Evolutionary conservation across 2,329 filamentous ascomycete species (phyloP).

Genomic region (Penicillium carneum): DNA sequence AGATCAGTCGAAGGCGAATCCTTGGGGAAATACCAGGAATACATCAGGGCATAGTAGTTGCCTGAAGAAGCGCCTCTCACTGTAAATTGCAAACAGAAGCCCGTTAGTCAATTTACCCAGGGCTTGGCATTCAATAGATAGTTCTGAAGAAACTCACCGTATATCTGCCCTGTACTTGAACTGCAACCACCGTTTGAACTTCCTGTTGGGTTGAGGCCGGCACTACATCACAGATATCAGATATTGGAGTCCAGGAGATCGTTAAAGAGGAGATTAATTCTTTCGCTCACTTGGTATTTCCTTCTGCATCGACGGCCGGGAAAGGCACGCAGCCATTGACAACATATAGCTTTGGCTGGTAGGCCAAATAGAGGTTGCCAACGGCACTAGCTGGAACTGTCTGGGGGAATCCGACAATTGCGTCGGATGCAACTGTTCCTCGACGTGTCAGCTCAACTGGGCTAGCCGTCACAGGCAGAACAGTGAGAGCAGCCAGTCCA

Average conservation of each 20-base stretch:
- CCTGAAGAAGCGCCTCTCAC: slow-evolving; percentile 54
- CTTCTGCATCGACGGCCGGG: slow-evolving; percentile 65
- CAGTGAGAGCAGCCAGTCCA: slow-evolving; percentile 14
- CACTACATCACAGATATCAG: slow-evolving; percentile 41
- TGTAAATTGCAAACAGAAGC: not conserved
- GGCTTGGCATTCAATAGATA: too few relatives aligned
- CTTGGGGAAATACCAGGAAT: slow-evolving; percentile 62
- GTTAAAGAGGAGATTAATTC: not conserved
- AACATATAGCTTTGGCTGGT: slow-evolving; percentile 64
- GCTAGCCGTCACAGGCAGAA: slow-evolving; percentile 8
- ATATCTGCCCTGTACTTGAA: slow-evolving; percentile 60
- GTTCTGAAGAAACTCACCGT: slow-evolving; percentile 35
- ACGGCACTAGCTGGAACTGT: slow-evolving; percentile 58
- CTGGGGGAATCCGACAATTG: slow-evolving; percentile 62
- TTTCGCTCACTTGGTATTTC: slow-evolving; percentile 62
- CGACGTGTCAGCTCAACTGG: slow-evolving; percentile 35
- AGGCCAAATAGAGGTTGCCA: slow-evolving; percentile 62
- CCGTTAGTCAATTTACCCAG: not conserved
- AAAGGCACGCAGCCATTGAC: slow-evolving; percentile 69
- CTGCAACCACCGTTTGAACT: slow-evolving; percentile 50
- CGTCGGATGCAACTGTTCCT: slow-evolving; percentile 55
- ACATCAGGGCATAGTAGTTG: slow-evolving; percentile 59
- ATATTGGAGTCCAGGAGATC: not conserved
- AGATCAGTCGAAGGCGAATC: slow-evolving; percentile 55
- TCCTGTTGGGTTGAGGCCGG: slow-evolving; percentile 55